Base-by-base conservation (phyloP, 257 asterid genomes). In the Handroanthus guayacan region DNA sequence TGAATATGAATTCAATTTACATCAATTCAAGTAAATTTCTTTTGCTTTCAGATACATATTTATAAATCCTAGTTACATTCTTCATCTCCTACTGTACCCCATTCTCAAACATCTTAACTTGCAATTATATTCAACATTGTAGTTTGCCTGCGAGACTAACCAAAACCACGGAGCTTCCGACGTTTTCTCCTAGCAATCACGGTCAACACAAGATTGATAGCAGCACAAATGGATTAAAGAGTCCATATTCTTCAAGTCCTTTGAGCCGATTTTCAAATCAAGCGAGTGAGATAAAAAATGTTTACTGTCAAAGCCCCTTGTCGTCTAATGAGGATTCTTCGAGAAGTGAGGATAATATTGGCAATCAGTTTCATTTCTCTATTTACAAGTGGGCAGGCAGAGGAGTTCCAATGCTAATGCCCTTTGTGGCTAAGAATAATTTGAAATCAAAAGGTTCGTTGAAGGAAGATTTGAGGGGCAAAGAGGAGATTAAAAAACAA, bases 321-420 rank as follows among this genome's bases (percentile, higher is more conserved):
- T 86, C 93, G 18, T 57, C 60, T 51, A 72, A 76, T 16, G 85
- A 80, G 65, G 87, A 85, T 60, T 80, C 80, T 8, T 43, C 81
- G 31, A 72, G 63, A 71, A 75, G 60, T 25, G 45, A 31, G 20
- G 88, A 84, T 63, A 43, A 51, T 54, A 10, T 60, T 47, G 84
- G 67, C 39, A 71, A 80, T 72, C 87, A 81, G 71, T 95, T 95
- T 71, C 99, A 95, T 75, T 95, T 92, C 88, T 95, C 99, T 12
- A 91, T 95, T 67, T 93, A 92, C 81, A 92, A 89, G 80, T 95
- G 98, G 99, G 92, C 91, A 20, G 97, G 90, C 50, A 77, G 72
- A 55, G 98, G 88, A 69, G 87, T 86, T 44, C 94, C 97, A 14
- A 74, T 86, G 75, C 75, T 88, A 62, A 80, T 78, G 75, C 81